Evolutionary conservation across 192 early-diverging fungal genomes (phyloP), one percentile per base, ranked within the genome.

Genomic region (Mortierella antarctica): DNA sequence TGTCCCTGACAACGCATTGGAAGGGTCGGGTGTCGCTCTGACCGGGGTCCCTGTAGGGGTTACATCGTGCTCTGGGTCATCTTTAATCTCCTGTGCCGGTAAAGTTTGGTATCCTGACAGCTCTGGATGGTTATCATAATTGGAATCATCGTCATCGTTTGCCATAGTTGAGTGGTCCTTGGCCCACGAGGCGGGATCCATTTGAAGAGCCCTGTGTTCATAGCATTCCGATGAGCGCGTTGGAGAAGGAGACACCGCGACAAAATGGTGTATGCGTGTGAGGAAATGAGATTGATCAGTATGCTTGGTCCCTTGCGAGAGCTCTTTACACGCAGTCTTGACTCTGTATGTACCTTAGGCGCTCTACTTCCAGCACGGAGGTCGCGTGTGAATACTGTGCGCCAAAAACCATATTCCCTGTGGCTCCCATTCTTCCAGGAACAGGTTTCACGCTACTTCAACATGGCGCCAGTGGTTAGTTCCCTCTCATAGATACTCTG

Each of bases 361-460:
- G 71, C n/a, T 74, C 74, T 11, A 82, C 62, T 45, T 74, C 73
- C 44, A 73, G 55, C 7, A 88, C 49, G 15, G 86, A 49, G 40
- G 73, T 85, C 5, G 76, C 80, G 67, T 84, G 88, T 39, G 84
- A 83, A 57, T 90, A 86, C 49, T 86, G 82, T 15, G 78, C 84
- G 42, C 84, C 86, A 66, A 85, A 74, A 6, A 86, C 72, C 55
- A 83, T 67, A 7, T 82, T 76, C 10, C 76, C 68, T 65, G 81
- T 79, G 10, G 73, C 78, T 1, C 80, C 83, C 12, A 73, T 77
- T n/a, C 73, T 87, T 4, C 82, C 80, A 17, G 70, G 70, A 17
- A 80, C 80, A 52, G 85, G 75, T n/a, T 84, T 83, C 66, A 87
- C 81, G 62, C 85, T 85, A 68, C 58, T 60, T 14, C 51, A 15